Conservation (phyloP, 2,329 filamentous ascomycete genomes). For the Hirsutella rhossiliensis region DNA sequence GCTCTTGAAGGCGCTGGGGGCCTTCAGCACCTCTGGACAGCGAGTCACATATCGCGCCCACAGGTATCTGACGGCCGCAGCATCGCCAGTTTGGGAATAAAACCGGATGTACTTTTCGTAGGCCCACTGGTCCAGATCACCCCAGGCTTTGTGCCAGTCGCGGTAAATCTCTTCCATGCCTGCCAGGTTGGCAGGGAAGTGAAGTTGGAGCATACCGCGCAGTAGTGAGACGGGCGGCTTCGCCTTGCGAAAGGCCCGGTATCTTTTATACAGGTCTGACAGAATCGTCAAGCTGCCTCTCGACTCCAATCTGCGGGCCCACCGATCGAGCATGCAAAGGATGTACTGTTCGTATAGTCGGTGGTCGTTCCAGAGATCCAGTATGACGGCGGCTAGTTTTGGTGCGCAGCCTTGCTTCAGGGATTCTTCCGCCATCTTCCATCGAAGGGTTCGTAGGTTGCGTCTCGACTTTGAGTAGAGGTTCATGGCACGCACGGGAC, state of each 20-base stretch:
- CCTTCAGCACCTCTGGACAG: slow-evolving; percentile 21
- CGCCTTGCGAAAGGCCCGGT: slow-evolving; percentile 27
- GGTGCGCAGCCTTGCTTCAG: slow-evolving; percentile 21
- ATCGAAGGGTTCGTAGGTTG: slow-evolving; percentile 16
- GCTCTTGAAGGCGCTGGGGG: slow-evolving; percentile 34
- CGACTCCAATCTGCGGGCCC: slow-evolving; percentile 14
- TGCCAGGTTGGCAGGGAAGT: slow-evolving; percentile 21
- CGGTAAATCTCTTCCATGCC: slow-evolving; percentile 33
- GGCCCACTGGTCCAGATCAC: slow-evolving; percentile 27
- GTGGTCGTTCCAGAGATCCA: slow-evolving; percentile 25
- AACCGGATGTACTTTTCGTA: slow-evolving; percentile 37
- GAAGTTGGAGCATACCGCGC: slow-evolving; percentile 31
- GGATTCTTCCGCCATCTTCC: slow-evolving; percentile 17
- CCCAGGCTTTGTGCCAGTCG: slow-evolving; percentile 34
- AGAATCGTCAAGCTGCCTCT: slow-evolving; percentile 20
- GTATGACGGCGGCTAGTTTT: slow-evolving; percentile 21
- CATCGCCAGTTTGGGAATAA: slow-evolving; percentile 35
- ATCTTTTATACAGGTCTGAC: slow-evolving; percentile 30
- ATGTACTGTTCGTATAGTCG: slow-evolving; percentile 33
- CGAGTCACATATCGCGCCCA: slow-evolving; percentile 29
- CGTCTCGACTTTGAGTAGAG: slow-evolving; percentile 8
- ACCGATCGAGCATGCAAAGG: slow-evolving; percentile 16
- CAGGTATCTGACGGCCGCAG: slow-evolving; percentile 29
- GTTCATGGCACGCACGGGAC: slow-evolving; percentile 11
- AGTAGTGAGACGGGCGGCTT: slow-evolving; percentile 26